These are phyloP conservation scores for Thinopyrum elongatum DNA, from an alignment of 176 grass and related monocot species.

Conservation along the genomic window DNA sequence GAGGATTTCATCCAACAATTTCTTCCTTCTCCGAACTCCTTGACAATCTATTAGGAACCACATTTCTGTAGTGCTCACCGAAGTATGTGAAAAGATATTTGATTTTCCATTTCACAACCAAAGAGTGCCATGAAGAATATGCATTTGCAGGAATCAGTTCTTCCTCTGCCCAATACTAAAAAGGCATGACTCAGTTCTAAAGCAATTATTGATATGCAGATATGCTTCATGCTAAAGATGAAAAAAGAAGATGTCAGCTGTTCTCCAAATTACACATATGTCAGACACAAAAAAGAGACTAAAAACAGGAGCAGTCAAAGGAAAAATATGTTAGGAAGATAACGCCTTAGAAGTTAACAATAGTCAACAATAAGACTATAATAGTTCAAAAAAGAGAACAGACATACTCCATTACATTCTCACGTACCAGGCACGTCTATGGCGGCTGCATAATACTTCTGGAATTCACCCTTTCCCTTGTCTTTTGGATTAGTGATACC, in stretches of 20 bases:
- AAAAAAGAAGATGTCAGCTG: neutral
- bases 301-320: neutral
- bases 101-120: neutral
- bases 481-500: constrained; percentile 50
- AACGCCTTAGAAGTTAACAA: neutral
- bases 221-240: neutral
- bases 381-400: neutral
- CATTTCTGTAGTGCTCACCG: neutral
- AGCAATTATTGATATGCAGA: neutral
- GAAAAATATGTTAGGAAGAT: neutral
- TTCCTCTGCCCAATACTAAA: neutral
- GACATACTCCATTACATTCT: neutral
- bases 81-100: neutral
- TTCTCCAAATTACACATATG: neutral
- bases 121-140: neutral
- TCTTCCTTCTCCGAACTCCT: neutral
- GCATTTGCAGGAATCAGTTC: neutral
- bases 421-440: constrained; percentile 86
- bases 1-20: neutral
- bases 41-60: neutral
- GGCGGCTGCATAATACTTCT: constrained; percentile 75
- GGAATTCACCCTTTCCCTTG: constrained; percentile 77
- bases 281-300: neutral
- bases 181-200: neutral
- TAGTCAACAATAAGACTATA: neutral